Conservation (phyloP, 306 rosid species). For the Gastrolobium villosum region DNA sequence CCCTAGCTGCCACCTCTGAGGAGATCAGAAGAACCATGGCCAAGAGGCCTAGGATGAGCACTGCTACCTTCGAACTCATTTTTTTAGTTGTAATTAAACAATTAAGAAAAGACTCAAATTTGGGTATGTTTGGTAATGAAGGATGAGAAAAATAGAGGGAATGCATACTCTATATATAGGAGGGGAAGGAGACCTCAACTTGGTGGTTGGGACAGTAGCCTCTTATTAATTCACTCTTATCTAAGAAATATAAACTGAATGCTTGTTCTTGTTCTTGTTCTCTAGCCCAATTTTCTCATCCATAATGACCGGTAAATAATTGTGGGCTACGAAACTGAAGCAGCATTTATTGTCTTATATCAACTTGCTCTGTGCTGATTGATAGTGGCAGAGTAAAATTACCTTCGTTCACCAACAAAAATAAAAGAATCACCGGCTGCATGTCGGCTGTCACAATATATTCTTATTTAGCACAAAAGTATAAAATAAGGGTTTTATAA, state of each 20-base stretch:
- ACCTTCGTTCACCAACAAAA: no score
- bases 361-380: not conserved
- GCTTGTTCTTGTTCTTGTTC: not conserved
- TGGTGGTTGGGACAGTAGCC: conserved; percentile 26
- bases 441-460: no score
- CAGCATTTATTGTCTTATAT: not conserved
- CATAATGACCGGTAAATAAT: not conserved
- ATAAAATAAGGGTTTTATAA: no score
- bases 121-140: not conserved
- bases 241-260: not conserved
- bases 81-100: not conserved
- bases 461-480: no score
- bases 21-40: conserved; percentile 51
- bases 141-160: not conserved
- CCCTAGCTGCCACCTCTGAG: conserved; percentile 49
- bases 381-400: not conserved
- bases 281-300: not conserved
- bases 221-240: conserved; percentile 38
- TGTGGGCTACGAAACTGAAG: not conserved
- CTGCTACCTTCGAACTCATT: conserved; percentile 57
- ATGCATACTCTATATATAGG: conserved; percentile 42
- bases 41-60: conserved; percentile 50
- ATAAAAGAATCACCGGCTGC: no score
- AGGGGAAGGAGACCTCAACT: not conserved
- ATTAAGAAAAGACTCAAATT: not conserved